Conservation (phyloP, 495 filamentous ascomycete species). For the Hypoxylon crocopeplum region DNA sequence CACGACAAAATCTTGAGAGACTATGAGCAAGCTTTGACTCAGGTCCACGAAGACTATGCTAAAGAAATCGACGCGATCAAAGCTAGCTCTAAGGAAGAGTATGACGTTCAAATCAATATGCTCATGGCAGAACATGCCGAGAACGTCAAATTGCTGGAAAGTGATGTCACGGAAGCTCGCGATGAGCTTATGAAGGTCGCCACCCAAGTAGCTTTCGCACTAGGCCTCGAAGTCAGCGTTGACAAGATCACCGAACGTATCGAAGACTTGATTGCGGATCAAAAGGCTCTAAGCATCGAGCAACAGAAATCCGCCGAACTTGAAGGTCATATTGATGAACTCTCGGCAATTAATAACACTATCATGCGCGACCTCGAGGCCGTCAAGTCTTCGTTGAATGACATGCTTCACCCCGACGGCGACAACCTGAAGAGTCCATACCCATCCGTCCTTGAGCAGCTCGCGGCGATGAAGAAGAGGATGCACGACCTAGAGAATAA, state of each 20-base stretch:
- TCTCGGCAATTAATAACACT: conserved; percentile 60
- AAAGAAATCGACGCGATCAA: conserved; percentile 58
- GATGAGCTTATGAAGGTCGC: conserved; percentile 70
- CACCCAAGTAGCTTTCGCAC: conserved; percentile 59
- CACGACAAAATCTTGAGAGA: conserved; percentile 58
- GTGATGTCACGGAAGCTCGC: conserved; percentile 73
- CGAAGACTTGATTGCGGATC: conserved; percentile 56
- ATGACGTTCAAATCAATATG: conserved; percentile 51
- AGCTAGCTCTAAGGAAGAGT: conserved; percentile 46
- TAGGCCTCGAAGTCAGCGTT: conserved; percentile 60
- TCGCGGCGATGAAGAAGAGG: conserved; percentile 75
- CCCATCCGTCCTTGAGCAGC: conserved; percentile 68
- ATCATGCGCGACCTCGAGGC: conserved; percentile 62
- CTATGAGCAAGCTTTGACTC: conserved; percentile 54
- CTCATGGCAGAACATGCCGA: conserved; percentile 64
- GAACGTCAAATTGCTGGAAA: conserved; percentile 66
- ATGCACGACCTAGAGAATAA: conserved; percentile 67
- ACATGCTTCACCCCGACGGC: conserved; percentile 50
- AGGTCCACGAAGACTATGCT: conserved; percentile 53
- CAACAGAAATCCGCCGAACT: conserved; percentile 63
- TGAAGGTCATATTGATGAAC: conserved; percentile 53
- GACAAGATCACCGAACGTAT: conserved; percentile 63
- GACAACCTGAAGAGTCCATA: conserved; percentile 57
- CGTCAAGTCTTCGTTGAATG: conserved; percentile 54
- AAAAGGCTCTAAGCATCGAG: conserved; percentile 58